Conservation (phyloP, 495 filamentous ascomycete species). For the Hyphodiscus hymeniophilus region DNA sequence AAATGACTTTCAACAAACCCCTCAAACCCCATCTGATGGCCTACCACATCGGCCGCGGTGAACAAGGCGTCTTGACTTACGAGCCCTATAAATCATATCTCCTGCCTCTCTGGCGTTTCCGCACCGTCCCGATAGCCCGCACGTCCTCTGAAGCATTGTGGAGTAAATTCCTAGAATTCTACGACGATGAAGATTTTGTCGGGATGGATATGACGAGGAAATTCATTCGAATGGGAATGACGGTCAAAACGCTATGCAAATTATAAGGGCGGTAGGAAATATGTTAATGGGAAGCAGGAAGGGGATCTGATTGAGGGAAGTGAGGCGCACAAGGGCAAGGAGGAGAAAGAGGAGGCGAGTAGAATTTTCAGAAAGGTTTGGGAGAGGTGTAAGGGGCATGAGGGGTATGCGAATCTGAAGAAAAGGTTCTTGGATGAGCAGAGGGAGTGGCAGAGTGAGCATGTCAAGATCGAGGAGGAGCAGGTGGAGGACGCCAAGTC, state of each 20-base stretch:
- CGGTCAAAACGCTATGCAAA: slow-evolving; percentile 43
- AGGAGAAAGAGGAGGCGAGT: slow-evolving; percentile 23
- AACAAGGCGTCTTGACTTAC: slow-evolving; percentile 43
- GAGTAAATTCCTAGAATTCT: slow-evolving; percentile 32
- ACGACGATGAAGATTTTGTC: slow-evolving; percentile 38
- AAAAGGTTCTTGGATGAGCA: slow-evolving; percentile 13
- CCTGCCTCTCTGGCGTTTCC: slow-evolving; percentile 43
- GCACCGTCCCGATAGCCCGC: slow-evolving; percentile 33
- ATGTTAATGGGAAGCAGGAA: slow-evolving; percentile 19
- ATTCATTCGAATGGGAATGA: slow-evolving; percentile 47
- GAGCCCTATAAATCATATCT: slow-evolving; percentile 46
- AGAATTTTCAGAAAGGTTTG: slow-evolving; percentile 26
- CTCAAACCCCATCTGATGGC: slow-evolving; percentile 21
- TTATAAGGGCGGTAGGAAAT: slow-evolving; percentile 39
- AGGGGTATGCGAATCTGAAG: slow-evolving; percentile 27
- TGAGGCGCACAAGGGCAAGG: slow-evolving; percentile 17
- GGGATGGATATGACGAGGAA: slow-evolving; percentile 47
- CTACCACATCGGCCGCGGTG: slow-evolving; percentile 45
- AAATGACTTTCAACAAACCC: slow-evolving; percentile 10
- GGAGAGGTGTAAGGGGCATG: slow-evolving; percentile 31
- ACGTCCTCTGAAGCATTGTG: slow-evolving; percentile 32
- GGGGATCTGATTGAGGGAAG: slow-evolving; percentile 23
- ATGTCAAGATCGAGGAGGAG: background rate
- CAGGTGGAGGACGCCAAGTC: slow-evolving; percentile 1
- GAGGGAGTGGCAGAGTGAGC: slow-evolving; percentile 12